Base-by-base conservation (phyloP, 140 eudicot species). In the Ambrosia hybrid region DNA sequence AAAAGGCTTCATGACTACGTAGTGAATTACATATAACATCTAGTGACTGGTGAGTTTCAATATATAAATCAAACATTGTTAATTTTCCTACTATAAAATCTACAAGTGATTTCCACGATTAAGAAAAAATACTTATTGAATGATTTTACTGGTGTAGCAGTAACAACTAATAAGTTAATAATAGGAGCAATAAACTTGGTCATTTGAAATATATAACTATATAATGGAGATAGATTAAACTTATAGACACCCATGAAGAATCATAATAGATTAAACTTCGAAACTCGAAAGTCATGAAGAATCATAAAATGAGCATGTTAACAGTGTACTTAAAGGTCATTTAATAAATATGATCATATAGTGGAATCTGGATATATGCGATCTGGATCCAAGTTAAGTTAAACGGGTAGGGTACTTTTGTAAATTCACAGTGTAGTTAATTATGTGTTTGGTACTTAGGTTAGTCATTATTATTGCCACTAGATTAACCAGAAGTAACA, bases 11-110 rank as follows among this genome's bases (percentile, higher is more conserved):
- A 34, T 4, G 46, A 61, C 11, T 17, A 16, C 37, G 26, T 61
- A 64, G 26, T 64, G 52, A 41, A n/a, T 62, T 37, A 63, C 51
- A 63, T 64, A 39, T n/a, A 39, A 38, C 34, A 38, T 15, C 52
- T 15, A 14, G 3, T 6, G 10, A 48, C 21, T 48, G 6, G 45
- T 39, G 45, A 39, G 45, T 49, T 11, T 10, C 14, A 46, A 12
- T 21, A 26, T 26, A 26, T 67, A 21, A 9, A 67, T 21, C 39
- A 0, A 48, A 48, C 58, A 67, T 12, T 67, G 9, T 67, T 3
- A 5, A 17, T 26, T 46, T 26, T 21, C 49, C 39, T 64, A 14
- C 6, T 67, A 39, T 4, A 3, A 66, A 4, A 66, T 66, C 34
- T 45, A 15, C 9, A 66, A 16, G n/a, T 26, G 65, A 59, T 59